Evolutionary conservation across 306 rosid genomes (phyloP).

Genomic region (Glycine tomentella): DNA sequence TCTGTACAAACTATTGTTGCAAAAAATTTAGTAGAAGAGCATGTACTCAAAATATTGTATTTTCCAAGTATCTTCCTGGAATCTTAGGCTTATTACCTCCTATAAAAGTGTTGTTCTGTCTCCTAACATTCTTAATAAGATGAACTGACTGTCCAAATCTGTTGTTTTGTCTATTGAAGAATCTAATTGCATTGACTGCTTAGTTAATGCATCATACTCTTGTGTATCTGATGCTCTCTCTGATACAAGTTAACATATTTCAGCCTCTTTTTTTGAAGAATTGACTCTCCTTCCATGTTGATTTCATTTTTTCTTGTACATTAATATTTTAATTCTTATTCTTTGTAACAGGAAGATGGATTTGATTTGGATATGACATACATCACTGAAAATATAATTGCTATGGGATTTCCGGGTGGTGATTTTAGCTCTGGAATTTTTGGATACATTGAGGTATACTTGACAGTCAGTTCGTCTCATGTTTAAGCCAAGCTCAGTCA

Average conservation of each 20-base stretch:
- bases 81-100: slow-evolving; percentile 5
- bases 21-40: not conserved
- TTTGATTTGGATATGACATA: slow-evolving; percentile 93
- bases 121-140: slow-evolving; percentile 21
- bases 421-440: slow-evolving; percentile 88
- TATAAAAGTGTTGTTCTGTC: slow-evolving; percentile 12
- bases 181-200: slow-evolving; percentile 42
- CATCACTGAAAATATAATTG: slow-evolving; percentile 87
- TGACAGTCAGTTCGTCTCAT: slow-evolving; percentile 11
- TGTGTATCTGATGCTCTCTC: slow-evolving; percentile 18
- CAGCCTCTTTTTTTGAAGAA: slow-evolving; percentile 10
- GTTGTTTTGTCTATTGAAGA: slow-evolving; percentile 4
- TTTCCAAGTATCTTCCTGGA: slow-evolving; percentile 16
- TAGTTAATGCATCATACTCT: slow-evolving; percentile 16
- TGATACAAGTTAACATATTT: slow-evolving; percentile 28
- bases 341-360: slow-evolving; percentile 73
- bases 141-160: too few relatives aligned
- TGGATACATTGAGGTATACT: slow-evolving; percentile 82
- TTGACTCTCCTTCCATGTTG: slow-evolving; percentile 18
- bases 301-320: slow-evolving; percentile 23
- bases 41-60: too few relatives aligned
- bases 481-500: slow-evolving; percentile 40
- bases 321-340: slow-evolving; percentile 28
- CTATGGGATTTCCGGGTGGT: slow-evolving; percentile 98
- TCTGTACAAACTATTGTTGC: not conserved